Evolutionary conservation across 1,284 basidiomycete species (phyloP).

Genomic region (Agroathelia rolfsii): DNA sequence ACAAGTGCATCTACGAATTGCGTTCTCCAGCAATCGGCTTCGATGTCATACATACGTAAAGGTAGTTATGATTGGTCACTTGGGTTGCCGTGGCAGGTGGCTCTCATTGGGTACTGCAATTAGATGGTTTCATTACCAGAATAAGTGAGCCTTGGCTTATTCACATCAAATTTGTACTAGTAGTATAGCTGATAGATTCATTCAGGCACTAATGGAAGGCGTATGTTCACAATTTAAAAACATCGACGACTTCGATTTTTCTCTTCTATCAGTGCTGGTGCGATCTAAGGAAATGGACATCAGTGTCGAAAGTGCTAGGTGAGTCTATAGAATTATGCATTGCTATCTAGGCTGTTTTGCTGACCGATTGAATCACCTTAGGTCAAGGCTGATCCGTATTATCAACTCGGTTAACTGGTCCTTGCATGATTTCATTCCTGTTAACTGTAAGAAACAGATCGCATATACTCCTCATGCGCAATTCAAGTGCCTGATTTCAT

Average conservation of each 20-base stretch:
- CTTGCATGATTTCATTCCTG: conserved; percentile 26
- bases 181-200: not conserved
- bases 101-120: conserved; percentile 23
- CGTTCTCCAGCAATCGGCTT: conserved; percentile 19
- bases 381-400: conserved; percentile 25
- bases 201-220: conserved; percentile 20
- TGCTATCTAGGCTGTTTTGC: not conserved
- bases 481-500: conserved; percentile 25
- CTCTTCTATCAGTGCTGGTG: conserved; percentile 25
- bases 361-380: not conserved
- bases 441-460: conserved; percentile 19
- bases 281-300: conserved; percentile 24
- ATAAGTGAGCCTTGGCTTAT: conserved; percentile 12
- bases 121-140: conserved; percentile 24
- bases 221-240: conserved; percentile 24
- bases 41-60: conserved; percentile 20
- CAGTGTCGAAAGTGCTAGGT: conserved; percentile 25
- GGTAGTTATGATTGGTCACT: conserved; percentile 22
- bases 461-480: too few species aligned
- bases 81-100: conserved; percentile 22
- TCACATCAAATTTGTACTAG: not conserved
- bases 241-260: conserved; percentile 27
- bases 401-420: conserved; percentile 24
- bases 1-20: conserved; percentile 22
- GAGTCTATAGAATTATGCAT: not conserved